Conservation (phyloP, 129 eudicot species). For the Lonicera japonica region DNA sequence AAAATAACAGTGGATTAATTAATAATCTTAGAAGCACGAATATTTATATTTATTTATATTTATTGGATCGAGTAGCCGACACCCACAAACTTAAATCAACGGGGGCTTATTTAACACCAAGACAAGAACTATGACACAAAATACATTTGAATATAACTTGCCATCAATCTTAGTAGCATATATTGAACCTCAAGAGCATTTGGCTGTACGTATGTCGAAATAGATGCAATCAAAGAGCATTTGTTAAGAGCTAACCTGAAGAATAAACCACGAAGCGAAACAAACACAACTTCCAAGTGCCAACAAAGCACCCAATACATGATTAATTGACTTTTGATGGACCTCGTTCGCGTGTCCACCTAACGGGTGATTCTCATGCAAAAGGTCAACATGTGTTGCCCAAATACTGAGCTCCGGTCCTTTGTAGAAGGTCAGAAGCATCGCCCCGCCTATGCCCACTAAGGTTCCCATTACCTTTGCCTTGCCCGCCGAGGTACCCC, state of each 20-base stretch:
- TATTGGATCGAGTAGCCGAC: no score
- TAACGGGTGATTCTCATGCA: background rate
- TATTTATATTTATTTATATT: no score
- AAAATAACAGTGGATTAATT: background rate
- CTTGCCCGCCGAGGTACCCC: conserved; percentile 25
- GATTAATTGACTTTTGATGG: background rate
- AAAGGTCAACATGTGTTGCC: conserved; percentile 11
- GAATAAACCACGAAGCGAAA: conserved; percentile 17
- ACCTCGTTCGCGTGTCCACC: background rate
- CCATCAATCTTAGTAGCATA: no score
- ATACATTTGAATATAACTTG: no score
- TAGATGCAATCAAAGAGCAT: no score
- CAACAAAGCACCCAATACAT: conserved; percentile 16
- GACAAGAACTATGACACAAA: no score
- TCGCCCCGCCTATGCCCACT: conserved; percentile 33
- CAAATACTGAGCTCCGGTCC: conserved; percentile 15
- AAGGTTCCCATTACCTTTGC: conserved; percentile 38
- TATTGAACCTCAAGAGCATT: no score
- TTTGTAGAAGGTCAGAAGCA: conserved; percentile 33
- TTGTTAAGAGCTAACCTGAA: no score
- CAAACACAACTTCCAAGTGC: conserved; percentile 5
- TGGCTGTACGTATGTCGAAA: no score
- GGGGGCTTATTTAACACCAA: no score
- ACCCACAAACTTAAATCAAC: no score
- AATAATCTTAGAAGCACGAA: no score